A percentile compares a stretch with the other conserved stretches of the same genome.
phyloP scores from a whole-genome alignment of 2,329 filamentous ascomycete species.

The Stachybotrys chlorohalonatus region DNA sequence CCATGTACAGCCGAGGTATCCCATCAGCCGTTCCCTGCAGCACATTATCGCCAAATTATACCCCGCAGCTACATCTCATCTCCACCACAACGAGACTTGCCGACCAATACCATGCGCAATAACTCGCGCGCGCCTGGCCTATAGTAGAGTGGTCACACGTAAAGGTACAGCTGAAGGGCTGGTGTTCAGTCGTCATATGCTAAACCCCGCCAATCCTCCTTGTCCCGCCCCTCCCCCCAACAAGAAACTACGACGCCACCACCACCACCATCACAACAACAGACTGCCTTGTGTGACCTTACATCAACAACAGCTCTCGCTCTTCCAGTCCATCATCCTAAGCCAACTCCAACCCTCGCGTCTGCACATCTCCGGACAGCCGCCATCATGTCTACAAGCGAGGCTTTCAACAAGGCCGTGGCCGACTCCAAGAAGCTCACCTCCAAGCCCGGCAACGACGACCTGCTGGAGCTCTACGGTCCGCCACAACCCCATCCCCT shows the following conservation, averaged over 20 bases:
- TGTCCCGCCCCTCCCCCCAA: background rate
- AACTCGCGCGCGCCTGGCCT: background rate
- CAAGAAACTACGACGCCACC: background rate
- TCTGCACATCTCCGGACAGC: slow-evolving; percentile 1
- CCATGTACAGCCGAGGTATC: background rate
- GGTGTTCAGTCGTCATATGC: background rate
- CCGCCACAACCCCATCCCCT: background rate
- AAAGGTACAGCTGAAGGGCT: background rate
- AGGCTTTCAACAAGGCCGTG: slow-evolving; percentile 47
- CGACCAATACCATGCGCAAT: too few species aligned
- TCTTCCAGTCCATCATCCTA: background rate
- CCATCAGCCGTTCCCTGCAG: too few species aligned
- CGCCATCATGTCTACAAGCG: slow-evolving; percentile 30
- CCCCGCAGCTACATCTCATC: too few species aligned
- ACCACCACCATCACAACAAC: background rate
- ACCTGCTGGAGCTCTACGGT: slow-evolving; percentile 57
- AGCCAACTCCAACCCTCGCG: background rate
- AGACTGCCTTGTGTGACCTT: too few species aligned
- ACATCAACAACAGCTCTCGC: too few species aligned
- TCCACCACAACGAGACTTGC: too few species aligned
- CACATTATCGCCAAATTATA: too few species aligned
- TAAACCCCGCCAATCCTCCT: background rate
- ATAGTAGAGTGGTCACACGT: background rate
- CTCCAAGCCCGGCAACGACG: slow-evolving; percentile 52
- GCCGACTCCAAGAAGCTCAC: slow-evolving; percentile 59